Evolutionary conservation across 345 rosid species (phyloP), one percentile per base, ranked within the genome.

Genomic region (Reutealis trisperma): DNA sequence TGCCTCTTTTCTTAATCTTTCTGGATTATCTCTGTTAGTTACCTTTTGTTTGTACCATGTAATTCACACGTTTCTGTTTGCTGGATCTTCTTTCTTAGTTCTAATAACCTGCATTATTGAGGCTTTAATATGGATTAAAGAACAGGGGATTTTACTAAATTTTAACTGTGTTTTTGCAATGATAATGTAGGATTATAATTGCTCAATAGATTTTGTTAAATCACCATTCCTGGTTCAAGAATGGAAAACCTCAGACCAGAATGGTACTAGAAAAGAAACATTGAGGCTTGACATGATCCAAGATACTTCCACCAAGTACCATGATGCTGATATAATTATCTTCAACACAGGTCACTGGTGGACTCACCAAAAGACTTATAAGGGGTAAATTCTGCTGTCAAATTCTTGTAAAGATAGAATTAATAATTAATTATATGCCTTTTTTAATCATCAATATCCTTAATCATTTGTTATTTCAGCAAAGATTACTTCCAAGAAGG

Each of bases 321-420:
- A 51, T 37, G 80, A 86, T 73, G 90, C 94, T 55, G 94, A 88
- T 75, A 84, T 90, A 77, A 81, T 89, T 49, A 78, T 90, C 65
- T 90, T 89, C 87, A 90, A 90, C 81, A 86, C 92, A 12, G 92
- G 90, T 37, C 94, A 90, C 58, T 89, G 91, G 94, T 90, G 91
- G 94, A 90, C 92, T 83, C 92, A 87, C 80, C 79, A 78, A 75
- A 90, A 88, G 86, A 86, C 89, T 57, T 47, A 52, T 41, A 70
- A 81, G 75, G 89, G 89, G 92, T 86, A 83, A 65, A 63, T 22
- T 42, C 10, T 37, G 18, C 37, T 52, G 21, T 66, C 44, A 12
- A 27, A 3, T 41, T 41, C 45, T 49, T 25, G 27, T n/a, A 22
- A 11, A 44, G 63, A 60, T 60, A 8, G 30, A n/a, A 25, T 60